phyloP scores from a whole-genome alignment of 352 stramenopile species.

The Halophytophthora batemanensis region DNA sequence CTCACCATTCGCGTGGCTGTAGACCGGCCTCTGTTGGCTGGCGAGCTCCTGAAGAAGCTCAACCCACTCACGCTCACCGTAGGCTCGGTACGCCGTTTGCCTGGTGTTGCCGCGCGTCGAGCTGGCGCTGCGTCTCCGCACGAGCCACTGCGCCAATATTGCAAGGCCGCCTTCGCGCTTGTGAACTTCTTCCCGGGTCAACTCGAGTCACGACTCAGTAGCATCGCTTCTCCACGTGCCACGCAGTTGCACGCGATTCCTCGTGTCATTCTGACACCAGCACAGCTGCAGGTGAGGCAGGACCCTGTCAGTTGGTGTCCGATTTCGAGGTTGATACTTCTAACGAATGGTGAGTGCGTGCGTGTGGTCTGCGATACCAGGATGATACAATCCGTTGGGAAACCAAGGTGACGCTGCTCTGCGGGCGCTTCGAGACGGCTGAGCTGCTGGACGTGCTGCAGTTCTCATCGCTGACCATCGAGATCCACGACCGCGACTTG shows the following conservation, averaged over 20 bases:
- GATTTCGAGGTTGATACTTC: background rate
- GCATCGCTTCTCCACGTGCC: background rate
- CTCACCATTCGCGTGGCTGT: slow-evolving; percentile 49
- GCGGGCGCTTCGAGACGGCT: slow-evolving; percentile 28
- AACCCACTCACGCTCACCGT: slow-evolving; percentile 73
- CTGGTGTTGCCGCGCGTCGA: slow-evolving; percentile 32
- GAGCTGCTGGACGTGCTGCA: slow-evolving; percentile 56
- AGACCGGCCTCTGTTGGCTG: slow-evolving; percentile 45
- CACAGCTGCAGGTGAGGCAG: slow-evolving; percentile 35
- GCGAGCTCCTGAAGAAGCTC: slow-evolving; percentile 35
- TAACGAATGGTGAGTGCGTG: background rate
- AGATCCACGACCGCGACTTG: slow-evolving; percentile 74
- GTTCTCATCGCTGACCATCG: slow-evolving; percentile 33
- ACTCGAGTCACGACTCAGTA: slow-evolving; percentile 7
- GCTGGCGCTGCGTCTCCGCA: slow-evolving; percentile 32
- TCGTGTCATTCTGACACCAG: slow-evolving; percentile 33
- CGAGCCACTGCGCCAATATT: slow-evolving; percentile 33
- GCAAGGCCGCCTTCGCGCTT: slow-evolving; percentile 53
- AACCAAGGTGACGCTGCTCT: slow-evolving; percentile 55
- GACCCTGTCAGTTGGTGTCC: background rate
- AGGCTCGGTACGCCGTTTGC: slow-evolving; percentile 35
- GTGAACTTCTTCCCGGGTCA: slow-evolving; percentile 50
- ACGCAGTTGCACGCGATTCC: slow-evolving; percentile 6
- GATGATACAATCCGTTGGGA: slow-evolving; percentile 34
- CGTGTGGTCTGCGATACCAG: slow-evolving; percentile 8